Percentiles rank a stretch among this genome's conserved stretches.
phyloP scores from a whole-genome alignment of 140 eudicot species.

The Senecio squalidus region DNA sequence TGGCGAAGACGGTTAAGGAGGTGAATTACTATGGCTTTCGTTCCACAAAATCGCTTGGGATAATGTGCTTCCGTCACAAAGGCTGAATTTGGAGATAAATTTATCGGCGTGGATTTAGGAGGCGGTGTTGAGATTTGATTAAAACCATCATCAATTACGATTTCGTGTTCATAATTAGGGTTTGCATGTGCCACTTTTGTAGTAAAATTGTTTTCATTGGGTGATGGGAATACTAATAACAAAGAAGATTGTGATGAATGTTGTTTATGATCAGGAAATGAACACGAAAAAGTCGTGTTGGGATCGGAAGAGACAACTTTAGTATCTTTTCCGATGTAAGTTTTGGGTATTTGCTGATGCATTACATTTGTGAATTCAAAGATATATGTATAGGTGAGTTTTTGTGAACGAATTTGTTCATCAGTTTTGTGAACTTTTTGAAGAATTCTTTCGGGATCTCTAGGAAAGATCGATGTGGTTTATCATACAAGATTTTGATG shows the following conservation, averaged over 20 bases:
- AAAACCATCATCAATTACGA: slow-evolving; percentile 16
- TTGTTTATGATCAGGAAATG: background rate
- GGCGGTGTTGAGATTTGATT: background rate
- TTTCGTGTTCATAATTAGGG: slow-evolving; percentile 22
- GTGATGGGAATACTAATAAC: slow-evolving; percentile 8
- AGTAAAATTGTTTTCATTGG: slow-evolving; percentile 3
- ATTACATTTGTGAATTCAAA: slow-evolving; percentile 28
- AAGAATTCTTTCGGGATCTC: background rate
- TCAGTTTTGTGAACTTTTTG: background rate
- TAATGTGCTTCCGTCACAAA: slow-evolving; percentile 7
- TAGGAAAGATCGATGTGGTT: background rate
- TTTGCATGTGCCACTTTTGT: slow-evolving; percentile 6
- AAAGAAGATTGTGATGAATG: slow-evolving; percentile 2
- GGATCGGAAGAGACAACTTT: slow-evolving; percentile 71
- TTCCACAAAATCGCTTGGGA: slow-evolving; percentile 14
- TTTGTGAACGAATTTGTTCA: slow-evolving; percentile 8
- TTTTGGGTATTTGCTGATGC: slow-evolving; percentile 62
- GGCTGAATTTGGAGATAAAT: slow-evolving; percentile 10
- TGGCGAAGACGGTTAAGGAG: slow-evolving; percentile 31
- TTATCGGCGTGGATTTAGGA: slow-evolving; percentile 1
- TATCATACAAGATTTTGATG: slow-evolving; percentile 14
- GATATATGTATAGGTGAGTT: background rate
- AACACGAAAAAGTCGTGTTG: slow-evolving; percentile 19
- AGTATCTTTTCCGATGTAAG: slow-evolving; percentile 73
- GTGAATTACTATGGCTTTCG: slow-evolving; percentile 19